Evolutionary conservation across 2,329 filamentous ascomycete species (phyloP).

Genomic region (Xylaria sp.): DNA sequence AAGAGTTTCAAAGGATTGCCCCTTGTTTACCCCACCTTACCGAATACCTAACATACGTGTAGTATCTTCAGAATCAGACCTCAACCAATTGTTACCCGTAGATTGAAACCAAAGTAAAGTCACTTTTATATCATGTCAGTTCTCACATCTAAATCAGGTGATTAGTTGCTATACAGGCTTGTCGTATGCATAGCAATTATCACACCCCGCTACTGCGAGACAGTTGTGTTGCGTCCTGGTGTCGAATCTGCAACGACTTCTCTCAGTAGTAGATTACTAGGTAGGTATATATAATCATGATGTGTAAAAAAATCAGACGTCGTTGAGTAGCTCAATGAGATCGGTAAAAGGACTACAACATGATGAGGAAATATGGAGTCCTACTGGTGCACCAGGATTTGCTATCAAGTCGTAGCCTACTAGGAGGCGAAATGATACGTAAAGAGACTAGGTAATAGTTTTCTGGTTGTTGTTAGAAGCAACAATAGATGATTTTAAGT

Average conservation of each 20-base stretch:
- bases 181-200: background rate
- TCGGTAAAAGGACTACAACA: background rate
- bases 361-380: background rate
- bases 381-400: background rate
- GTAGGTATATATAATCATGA: too few relatives aligned
- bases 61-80: too few relatives aligned
- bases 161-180: background rate
- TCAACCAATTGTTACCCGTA: background rate
- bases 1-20: background rate
- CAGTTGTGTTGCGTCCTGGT: background rate
- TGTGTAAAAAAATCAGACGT: too few relatives aligned
- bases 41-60: too few relatives aligned
- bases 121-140: background rate
- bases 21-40: too few relatives aligned
- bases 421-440: background rate
- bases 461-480: background rate
- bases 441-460: background rate
- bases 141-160: background rate
- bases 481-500: background rate
- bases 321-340: background rate
- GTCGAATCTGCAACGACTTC: background rate
- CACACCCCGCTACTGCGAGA: background rate
- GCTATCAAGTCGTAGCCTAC: background rate
- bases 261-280: background rate
- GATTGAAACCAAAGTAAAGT: background rate